Percentiles rank a stretch among this genome's conserved stretches.
Conservation (phyloP, 805 yeast genomes). For the Suhomyces kilbournensis region DNA sequence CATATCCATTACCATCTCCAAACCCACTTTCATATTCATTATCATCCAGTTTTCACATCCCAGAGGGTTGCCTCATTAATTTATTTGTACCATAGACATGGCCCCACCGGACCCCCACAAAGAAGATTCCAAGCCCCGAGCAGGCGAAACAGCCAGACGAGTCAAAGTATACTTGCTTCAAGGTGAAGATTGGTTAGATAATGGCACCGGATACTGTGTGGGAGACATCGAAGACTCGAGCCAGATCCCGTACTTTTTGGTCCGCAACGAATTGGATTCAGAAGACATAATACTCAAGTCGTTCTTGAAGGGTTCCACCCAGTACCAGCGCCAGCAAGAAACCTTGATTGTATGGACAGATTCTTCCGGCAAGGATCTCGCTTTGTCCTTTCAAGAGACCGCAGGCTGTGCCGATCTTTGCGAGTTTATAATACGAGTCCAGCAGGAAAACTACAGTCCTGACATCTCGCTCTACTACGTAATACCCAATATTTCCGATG, state of each 20-base stretch:
- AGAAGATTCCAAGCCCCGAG: neutral
- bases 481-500: conserved; percentile 44
- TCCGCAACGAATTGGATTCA: conserved; percentile 65
- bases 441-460: conserved; percentile 53
- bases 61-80: neutral
- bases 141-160: conserved; percentile 53
- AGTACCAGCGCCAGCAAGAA: conserved; percentile 91
- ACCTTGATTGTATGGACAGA: conserved; percentile 95
- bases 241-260: conserved; percentile 59
- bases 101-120: neutral
- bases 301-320: conserved; percentile 67
- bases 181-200: conserved; percentile 84
- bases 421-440: conserved; percentile 71
- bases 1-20: neutral
- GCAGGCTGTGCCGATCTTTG: conserved; percentile 84
- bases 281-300: conserved; percentile 61
- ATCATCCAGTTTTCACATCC: neutral
- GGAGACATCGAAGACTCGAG: conserved; percentile 54
- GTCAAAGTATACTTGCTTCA: conserved; percentile 87
- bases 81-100: neutral
- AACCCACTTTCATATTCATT: neutral
- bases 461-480: conserved; percentile 63
- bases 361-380: conserved; percentile 67
- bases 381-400: conserved; percentile 87
- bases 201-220: conserved; percentile 87